Base-by-base conservation (phyloP, 148 eudicot species). In the Talinum fruticosum region DNA sequence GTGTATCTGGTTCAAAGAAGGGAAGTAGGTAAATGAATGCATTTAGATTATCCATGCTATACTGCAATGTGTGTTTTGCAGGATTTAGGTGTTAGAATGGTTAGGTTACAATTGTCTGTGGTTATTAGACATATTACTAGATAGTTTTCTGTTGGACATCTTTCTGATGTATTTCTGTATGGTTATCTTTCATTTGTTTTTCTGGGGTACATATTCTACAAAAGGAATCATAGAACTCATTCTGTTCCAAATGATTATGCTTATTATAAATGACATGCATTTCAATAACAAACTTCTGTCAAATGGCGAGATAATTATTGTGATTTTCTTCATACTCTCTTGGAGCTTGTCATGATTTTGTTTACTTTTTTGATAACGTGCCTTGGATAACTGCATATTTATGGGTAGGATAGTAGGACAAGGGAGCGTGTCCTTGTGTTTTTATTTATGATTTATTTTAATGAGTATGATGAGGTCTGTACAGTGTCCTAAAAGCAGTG, bases 1-100 rank as follows among this genome's bases (percentile, higher is more conserved):
- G 91, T 90, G 96, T 91, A 85, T 96, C 99, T 87, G 97, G 99
- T 91, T 83, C 97, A 88, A 96, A 96, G 99, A 93, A 93, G 94
- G 97, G 99, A 83, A 96, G 99, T 96, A 96, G 99, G 99, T 96
- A 96, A 94, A 91, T 79, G 73, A 89, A 87, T 87, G 87, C 95
- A 83, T 87, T 92, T 91, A 82, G 93, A 85, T 90, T 83, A 86
- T 87, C 88, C 85, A 89, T 88, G 83, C 82, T 87, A 83, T 85
- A 76, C 61, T 71, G 78, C 51, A 41, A 74, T 69, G 21, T 77
- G 66, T 76, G 34, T 69, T 64, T 82, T 62, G 57, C 57, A 76
- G 51, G 79, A 76, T 70, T 77, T 78, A 77, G 81, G 79, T 87
- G 73, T 57, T 75, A 62, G 76, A 65, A 71, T 18, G 51, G 6